Evolutionary conservation across 2,329 filamentous ascomycete species (phyloP).

Genomic region (Nemania abortiva): DNA sequence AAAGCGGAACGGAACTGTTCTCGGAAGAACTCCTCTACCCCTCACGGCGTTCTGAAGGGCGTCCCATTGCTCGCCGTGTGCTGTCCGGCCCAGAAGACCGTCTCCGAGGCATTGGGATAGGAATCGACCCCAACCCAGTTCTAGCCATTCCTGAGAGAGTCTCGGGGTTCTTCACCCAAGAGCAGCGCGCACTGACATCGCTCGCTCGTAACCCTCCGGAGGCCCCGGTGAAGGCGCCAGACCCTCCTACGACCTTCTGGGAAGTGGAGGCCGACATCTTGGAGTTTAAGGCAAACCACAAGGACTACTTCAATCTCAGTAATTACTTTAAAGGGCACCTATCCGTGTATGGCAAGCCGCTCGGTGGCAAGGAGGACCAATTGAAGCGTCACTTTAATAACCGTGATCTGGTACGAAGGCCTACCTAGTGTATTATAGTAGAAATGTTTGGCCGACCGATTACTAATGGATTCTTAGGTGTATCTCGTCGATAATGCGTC

Average conservation of each 20-base stretch:
- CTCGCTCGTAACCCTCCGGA: slow-evolving; percentile 12
- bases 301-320: background rate
- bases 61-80: slow-evolving; percentile 20
- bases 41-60: slow-evolving; percentile 30
- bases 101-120: slow-evolving; percentile 19
- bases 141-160: slow-evolving; percentile 15
- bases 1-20: slow-evolving; percentile 29
- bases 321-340: slow-evolving; percentile 3
- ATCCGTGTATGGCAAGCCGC: slow-evolving; percentile 25
- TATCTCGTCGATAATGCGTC: slow-evolving; percentile 50
- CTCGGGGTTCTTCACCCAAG: slow-evolving; percentile 24
- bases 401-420: background rate
- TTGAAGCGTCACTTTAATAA: slow-evolving; percentile 16
- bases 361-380: slow-evolving; percentile 27
- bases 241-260: slow-evolving; percentile 33
- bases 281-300: slow-evolving; percentile 3
- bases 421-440: background rate
- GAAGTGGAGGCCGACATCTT: slow-evolving; percentile 24
- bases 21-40: slow-evolving; percentile 28
- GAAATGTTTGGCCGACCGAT: background rate
- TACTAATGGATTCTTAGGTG: slow-evolving; percentile 32
- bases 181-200: slow-evolving; percentile 8
- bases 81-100: slow-evolving; percentile 10
- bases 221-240: background rate
- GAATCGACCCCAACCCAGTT: slow-evolving; percentile 4